These are phyloP conservation scores for Elsinoe perseae DNA, from an alignment of 2,329 filamentous ascomycete genomes.

Conservation along the genomic window DNA sequence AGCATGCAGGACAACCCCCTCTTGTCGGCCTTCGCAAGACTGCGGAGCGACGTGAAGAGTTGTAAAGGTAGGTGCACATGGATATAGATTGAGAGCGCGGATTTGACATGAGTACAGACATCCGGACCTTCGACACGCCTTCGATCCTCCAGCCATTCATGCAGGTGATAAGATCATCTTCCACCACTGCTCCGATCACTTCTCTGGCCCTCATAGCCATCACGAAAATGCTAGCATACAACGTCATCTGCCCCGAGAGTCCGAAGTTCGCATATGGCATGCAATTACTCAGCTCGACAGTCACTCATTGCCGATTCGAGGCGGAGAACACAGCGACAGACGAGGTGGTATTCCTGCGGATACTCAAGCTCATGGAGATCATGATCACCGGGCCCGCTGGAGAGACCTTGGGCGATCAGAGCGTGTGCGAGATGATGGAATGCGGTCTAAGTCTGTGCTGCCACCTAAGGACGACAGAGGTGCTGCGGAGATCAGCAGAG, in stretches of 20 bases:
- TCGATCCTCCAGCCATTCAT: conserved; percentile 87
- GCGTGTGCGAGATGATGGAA: conserved; percentile 99
- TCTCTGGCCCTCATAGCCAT: conserved; percentile 88
- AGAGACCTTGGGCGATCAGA: conserved; percentile 91
- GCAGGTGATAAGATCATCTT: conserved; percentile 92
- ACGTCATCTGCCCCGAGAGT: conserved; percentile 74
- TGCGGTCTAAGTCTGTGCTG: conserved; percentile 96
- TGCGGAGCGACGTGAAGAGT: conserved; percentile 78
- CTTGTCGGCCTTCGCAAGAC: conserved; percentile 85
- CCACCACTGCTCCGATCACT: conserved; percentile 91
- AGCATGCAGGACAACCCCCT: conserved; percentile 96
- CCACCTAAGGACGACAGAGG: conserved; percentile 81
- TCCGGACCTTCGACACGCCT: conserved; percentile 79
- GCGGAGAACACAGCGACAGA: conserved; percentile 91
- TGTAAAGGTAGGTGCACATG: conserved; percentile 61
- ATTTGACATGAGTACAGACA: conserved; percentile 49
- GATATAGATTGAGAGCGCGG: not conserved
- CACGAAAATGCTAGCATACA: conserved; percentile 93
- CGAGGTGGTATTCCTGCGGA: conserved; percentile 89
- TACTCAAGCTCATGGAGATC: conserved; percentile 94
- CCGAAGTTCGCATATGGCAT: conserved; percentile 86
- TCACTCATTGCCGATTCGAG: conserved; percentile 96
- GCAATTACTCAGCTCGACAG: conserved; percentile 87
- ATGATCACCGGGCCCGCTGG: conserved; percentile 94
- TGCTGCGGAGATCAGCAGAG: conserved; percentile 83